A percentile compares a stretch with the other conserved stretches of the same genome.
These are phyloP conservation scores for Parascedosporium putredinis DNA, from an alignment of 2,329 filamentous ascomycete genomes.

Conservation along the genomic window DNA sequence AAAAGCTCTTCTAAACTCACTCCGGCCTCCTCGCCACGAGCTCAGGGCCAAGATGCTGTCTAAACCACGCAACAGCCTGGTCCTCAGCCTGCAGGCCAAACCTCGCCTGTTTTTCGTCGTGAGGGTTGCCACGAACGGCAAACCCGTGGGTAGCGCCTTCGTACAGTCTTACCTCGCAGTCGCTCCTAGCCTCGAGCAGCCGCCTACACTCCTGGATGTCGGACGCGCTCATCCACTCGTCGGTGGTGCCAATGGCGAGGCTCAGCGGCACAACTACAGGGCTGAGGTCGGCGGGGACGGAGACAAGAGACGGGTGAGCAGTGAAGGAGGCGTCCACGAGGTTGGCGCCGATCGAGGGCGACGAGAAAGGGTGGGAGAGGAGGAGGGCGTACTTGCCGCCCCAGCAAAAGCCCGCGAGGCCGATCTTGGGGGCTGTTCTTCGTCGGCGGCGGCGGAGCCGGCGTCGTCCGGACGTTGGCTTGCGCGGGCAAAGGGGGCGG, in stretches of 20 bases:
- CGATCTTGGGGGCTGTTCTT: constrained; percentile 24
- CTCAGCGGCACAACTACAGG: constrained; percentile 30
- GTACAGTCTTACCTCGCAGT: constrained; percentile 23
- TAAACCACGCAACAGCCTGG: constrained; percentile 27
- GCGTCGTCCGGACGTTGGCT: too few species aligned
- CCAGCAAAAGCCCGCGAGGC: constrained; percentile 51
- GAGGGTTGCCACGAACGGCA: constrained; percentile 23
- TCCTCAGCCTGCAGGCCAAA: constrained; percentile 23
- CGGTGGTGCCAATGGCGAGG: constrained; percentile 32
- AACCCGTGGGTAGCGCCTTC: constrained; percentile 31
- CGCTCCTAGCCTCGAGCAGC: constrained; percentile 19
- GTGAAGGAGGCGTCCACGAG: constrained; percentile 37
- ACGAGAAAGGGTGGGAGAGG: constrained; percentile 21
- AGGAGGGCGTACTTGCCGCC: constrained; percentile 43
- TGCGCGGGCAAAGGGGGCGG: background rate
- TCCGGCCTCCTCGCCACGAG: background rate
- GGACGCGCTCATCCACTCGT: constrained; percentile 25
- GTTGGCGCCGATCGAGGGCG: constrained; percentile 17
- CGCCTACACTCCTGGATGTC: constrained; percentile 16
- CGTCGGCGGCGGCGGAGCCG: constrained; percentile 1
- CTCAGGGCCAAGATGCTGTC: constrained; percentile 5
- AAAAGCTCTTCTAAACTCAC: background rate
- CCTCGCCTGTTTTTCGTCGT: constrained; percentile 22
- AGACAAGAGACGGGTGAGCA: constrained; percentile 38
- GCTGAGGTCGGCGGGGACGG: constrained; percentile 34